Percentiles rank a stretch among this genome's conserved stretches.
phyloP scores from a whole-genome alignment of 176 grass and related monocot species.

The Triticum monococcum region DNA sequence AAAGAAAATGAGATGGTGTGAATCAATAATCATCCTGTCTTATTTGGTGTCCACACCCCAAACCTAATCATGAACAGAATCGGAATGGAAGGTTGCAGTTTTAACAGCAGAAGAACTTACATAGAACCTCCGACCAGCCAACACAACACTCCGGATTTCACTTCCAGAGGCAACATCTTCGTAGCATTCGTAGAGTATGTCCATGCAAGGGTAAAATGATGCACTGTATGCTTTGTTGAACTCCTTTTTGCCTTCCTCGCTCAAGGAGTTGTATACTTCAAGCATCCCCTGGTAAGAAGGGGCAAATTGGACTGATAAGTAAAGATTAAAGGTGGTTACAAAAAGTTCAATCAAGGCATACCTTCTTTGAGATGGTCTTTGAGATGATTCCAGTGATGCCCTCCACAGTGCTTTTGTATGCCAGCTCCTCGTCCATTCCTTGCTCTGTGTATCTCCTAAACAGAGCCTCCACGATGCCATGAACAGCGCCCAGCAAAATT shows the following conservation, averaged over 20 bases:
- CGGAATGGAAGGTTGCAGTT: not conserved
- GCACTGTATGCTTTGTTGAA: constrained; percentile 73
- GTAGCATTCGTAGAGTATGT: constrained; percentile 70
- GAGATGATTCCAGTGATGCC: constrained; percentile 84
- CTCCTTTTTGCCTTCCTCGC: constrained; percentile 66
- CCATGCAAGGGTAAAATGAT: constrained; percentile 73
- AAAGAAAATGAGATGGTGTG: not conserved
- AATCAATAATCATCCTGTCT: not conserved
- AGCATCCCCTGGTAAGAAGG: constrained; percentile 62
- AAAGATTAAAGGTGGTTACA: not conserved
- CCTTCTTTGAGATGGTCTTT: constrained; percentile 74
- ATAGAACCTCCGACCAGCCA: constrained; percentile 69
- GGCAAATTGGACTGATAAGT: not conserved
- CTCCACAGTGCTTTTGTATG: constrained; percentile 74
- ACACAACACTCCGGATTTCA: constrained; percentile 85
- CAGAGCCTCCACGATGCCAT: constrained; percentile 72
- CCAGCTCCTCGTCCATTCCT: constrained; percentile 65
- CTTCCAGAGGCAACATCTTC: constrained; percentile 73
- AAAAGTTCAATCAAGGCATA: not conserved
- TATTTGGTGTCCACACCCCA: not conserved
- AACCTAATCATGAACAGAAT: not conserved
- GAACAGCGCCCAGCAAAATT: constrained; percentile 70
- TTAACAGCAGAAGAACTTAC: constrained; percentile 30
- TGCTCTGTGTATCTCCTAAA: constrained; percentile 82
- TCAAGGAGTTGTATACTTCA: constrained; percentile 61